Evolutionary conservation across 306 rosid species (phyloP), one percentile per base, ranked within the genome.

Genomic region (Quercus engelmannii): DNA sequence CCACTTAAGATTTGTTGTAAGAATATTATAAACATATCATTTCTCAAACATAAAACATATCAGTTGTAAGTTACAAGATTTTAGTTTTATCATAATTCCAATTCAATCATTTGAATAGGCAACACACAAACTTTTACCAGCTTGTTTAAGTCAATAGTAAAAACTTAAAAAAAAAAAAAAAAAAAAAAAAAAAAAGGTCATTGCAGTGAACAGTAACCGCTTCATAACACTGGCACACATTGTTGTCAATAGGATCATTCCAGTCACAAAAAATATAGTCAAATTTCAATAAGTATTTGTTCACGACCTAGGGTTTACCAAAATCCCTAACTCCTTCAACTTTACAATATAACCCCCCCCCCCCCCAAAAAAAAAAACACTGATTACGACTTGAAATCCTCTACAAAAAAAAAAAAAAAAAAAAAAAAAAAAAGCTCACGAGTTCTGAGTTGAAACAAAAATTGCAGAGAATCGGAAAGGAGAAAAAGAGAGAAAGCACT

Each of bases 321-420:
- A 26, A 80, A 78, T 33, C 89, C 88, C 90, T 80, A 76, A 65
- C 11, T 74, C 41, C 23, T 57, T 18, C 70, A 13, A 64, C 43
- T 17, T 64, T 28, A 28, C 10, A 30, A 15, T 31, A 30, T 30
- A 15, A 2, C 0, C 11, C 0, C 3, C 43, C 9, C 2, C 38
- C 7, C 38, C 38, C 38, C 1, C 0, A 33, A 31, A 33, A 15
- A 31, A 28, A 64, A 5, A 18, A 0, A 17, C 2, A 30, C 21
- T 7, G 18, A 64, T 30, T 28, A 73, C 31, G n/a, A 52, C 52
- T 23, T 9, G 15, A 20, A 13, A 55, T 21, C n/a, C n/a, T n/a
- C n/a, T n/a, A n/a, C n/a, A n/a, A 23, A 8, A 5, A 62, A 31
- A 18, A 21, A 21, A 21, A 21, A 21, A 21, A 21, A 21, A 21